Evolutionary conservation across 108 stramenopile species (phyloP).

Genomic region (Cyclotella distinguenda): DNA sequence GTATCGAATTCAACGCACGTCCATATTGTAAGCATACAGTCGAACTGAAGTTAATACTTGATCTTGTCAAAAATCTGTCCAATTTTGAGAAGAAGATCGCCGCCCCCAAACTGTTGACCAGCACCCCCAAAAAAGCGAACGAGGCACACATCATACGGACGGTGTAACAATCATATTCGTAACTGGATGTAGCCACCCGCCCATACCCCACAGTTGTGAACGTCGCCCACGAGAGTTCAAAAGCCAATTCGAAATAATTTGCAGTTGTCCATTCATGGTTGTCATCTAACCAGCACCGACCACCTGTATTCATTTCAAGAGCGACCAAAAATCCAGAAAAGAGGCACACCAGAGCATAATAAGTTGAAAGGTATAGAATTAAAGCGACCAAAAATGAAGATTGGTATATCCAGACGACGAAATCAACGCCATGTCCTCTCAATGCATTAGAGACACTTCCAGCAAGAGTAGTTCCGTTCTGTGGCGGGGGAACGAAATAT

Average conservation of each 20-base stretch:
- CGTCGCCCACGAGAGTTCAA: constrained; percentile 40
- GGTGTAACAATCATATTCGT: constrained; percentile 19
- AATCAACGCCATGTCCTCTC: constrained; percentile 20
- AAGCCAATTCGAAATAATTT: constrained; percentile 20
- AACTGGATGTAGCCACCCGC: constrained; percentile 6
- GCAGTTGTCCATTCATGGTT: neutral
- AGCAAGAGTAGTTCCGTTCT: constrained; percentile 9
- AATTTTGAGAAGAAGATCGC: constrained; percentile 34
- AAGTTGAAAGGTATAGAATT: constrained; percentile 1
- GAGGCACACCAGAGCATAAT: constrained; percentile 20
- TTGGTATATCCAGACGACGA: constrained; percentile 31
- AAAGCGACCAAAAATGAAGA: constrained; percentile 21
- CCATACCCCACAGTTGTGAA: constrained; percentile 49
- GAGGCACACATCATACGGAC: constrained; percentile 17
- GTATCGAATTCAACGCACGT: neutral
- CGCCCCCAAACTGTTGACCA: constrained; percentile 30
- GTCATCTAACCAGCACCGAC: constrained; percentile 13
- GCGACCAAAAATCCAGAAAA: constrained; percentile 19
- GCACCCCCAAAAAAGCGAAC: constrained; percentile 42
- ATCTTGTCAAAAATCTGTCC: constrained; percentile 19
- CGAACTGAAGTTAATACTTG: constrained; percentile 28
- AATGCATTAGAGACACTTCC: neutral
- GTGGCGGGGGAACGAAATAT: constrained; percentile 27
- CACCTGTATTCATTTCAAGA: constrained; percentile 16
- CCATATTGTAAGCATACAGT: constrained; percentile 29